Evolutionary conservation across 2,329 filamentous ascomycete species (phyloP), one percentile per base, ranked within the genome.

Genomic region (Xylariaceae sp.): DNA sequence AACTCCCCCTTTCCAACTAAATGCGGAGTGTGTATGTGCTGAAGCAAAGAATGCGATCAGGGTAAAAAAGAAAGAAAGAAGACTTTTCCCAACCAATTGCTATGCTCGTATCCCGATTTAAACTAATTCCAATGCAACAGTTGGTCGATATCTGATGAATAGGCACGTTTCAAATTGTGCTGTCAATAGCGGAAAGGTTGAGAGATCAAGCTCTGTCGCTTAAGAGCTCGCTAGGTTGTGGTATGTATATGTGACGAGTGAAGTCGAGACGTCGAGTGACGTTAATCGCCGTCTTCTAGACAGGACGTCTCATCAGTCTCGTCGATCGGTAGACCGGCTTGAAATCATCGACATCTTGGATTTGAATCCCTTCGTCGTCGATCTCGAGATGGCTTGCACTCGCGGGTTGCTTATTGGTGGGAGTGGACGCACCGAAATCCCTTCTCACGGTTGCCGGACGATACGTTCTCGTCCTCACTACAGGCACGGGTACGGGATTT

Each of bases 361-460:
- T 45, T 49, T 64, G 59, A 37, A 63, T 62, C 44, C 62, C 62
- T 33, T 64, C 58, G 25, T 59, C 61, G 46, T 64, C 62, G 33
- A 61, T 55, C 37, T 61, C 60, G 44, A 58, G 35, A 20, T 49
- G 44, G 20, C 45, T 34, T 27, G 53, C 49, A 48, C 48, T 51
- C 38, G 48, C 48, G 34, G 56, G 45, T 22, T n/a, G n/a, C 27
- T 37, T 32, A 55, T 54, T 58, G 45, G 32, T 58, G 23, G 54
- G 48, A 44, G 37, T 53, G 25, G 56, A 60, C 51, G 59, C 50
- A 56, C 54, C 52, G 48, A 67, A 56, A 36, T 74, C 75, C 49
- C 71, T 70, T 37, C 77, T 70, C 68, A 80, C 75, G 50, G 70
- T 77, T 45, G 74, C 73, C 25, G 75, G 72, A 14, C 77, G 71